Evolutionary conservation across 2,329 filamentous ascomycete species (phyloP).

Genomic region (Verticillium isaacii): DNA sequence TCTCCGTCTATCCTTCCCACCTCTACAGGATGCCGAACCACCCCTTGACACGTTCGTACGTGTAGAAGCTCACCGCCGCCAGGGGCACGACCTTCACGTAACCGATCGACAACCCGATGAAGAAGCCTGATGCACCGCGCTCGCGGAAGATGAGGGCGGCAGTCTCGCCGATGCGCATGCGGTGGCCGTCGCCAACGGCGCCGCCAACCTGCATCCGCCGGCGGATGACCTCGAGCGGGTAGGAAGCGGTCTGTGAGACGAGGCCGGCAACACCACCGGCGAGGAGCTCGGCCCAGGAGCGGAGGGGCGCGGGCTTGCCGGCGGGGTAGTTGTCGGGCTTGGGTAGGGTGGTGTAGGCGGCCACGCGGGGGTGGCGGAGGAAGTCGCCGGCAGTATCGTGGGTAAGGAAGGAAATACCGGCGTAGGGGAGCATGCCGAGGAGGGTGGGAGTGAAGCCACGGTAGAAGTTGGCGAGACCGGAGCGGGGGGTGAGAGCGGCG

Average conservation of each 20-base stretch:
- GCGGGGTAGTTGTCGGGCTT: conserved; percentile 46
- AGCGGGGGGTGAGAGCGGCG: conserved; percentile 40
- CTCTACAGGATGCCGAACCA: conserved; percentile 52
- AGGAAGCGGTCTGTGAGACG: conserved; percentile 86
- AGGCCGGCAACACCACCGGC: conserved; percentile 83
- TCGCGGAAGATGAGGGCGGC: conserved; percentile 70
- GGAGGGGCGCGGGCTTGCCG: conserved; percentile 66
- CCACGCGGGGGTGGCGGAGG: conserved; percentile 64
- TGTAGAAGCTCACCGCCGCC: conserved; percentile 66
- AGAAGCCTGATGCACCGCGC: conserved; percentile 77
- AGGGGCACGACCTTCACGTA: conserved; percentile 93
- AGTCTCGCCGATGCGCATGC: conserved; percentile 75
- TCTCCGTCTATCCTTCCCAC: background rate
- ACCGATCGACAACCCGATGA: conserved; percentile 87
- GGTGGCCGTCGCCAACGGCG: conserved; percentile 83
- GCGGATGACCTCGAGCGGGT: conserved; percentile 88
- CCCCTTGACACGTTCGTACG: conserved; percentile 60
- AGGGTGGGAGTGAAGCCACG: conserved; percentile 87
- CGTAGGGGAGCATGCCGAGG: conserved; percentile 94
- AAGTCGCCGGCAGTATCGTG: conserved; percentile 88
- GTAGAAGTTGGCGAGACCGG: conserved; percentile 86
- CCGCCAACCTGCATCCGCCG: conserved; percentile 95
- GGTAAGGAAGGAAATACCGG: conserved; percentile 90
- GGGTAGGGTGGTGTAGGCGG: conserved; percentile 71
- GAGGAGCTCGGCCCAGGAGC: conserved; percentile 79